These are phyloP conservation scores for Tetracladium marchalianum DNA, from an alignment of 495 filamentous ascomycete species.

Conservation along the genomic window DNA sequence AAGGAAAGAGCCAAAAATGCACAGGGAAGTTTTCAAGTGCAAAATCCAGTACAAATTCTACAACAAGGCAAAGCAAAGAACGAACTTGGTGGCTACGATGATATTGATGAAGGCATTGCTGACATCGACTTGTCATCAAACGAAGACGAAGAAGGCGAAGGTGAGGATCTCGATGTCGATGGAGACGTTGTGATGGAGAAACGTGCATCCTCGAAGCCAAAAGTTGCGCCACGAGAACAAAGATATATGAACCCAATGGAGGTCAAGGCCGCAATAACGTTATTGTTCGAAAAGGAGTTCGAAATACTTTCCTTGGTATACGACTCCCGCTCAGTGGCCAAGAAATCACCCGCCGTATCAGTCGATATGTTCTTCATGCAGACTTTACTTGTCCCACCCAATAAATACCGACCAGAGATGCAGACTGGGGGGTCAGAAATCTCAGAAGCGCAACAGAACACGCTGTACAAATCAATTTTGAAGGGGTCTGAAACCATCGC, in stretches of 20 bases:
- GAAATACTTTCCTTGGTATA: slow-evolving; percentile 78
- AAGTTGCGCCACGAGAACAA: slow-evolving; percentile 31
- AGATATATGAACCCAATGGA: slow-evolving; percentile 65
- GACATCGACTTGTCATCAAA: slow-evolving; percentile 45
- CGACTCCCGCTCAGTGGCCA: slow-evolving; percentile 51
- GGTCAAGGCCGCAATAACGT: slow-evolving; percentile 60
- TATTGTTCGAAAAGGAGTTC: slow-evolving; percentile 79
- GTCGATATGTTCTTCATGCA: slow-evolving; percentile 93
- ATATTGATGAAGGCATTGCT: slow-evolving; percentile 58
- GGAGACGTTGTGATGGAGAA: slow-evolving; percentile 40
- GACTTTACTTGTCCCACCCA: slow-evolving; percentile 78
- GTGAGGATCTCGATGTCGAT: slow-evolving; percentile 39
- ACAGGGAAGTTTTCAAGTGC: slow-evolving; percentile 54
- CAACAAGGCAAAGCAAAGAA: slow-evolving; percentile 18
- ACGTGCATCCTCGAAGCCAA: slow-evolving; percentile 18
- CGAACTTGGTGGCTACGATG: slow-evolving; percentile 24
- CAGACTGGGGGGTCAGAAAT: slow-evolving; percentile 65
- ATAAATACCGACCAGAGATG: slow-evolving; percentile 86
- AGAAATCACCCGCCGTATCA: slow-evolving; percentile 38
- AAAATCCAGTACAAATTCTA: slow-evolving; percentile 43
- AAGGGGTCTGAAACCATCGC: slow-evolving; percentile 58
- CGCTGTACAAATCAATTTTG: slow-evolving; percentile 70
- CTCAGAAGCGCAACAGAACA: slow-evolving; percentile 78
- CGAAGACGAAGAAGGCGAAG: slow-evolving; percentile 32
- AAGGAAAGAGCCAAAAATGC: slow-evolving; percentile 69